Percentiles rank a stretch among this genome's conserved stretches.
Evolutionary conservation across 2,329 filamentous ascomycete species (phyloP).

Genomic region (Passalora sequoiae): DNA sequence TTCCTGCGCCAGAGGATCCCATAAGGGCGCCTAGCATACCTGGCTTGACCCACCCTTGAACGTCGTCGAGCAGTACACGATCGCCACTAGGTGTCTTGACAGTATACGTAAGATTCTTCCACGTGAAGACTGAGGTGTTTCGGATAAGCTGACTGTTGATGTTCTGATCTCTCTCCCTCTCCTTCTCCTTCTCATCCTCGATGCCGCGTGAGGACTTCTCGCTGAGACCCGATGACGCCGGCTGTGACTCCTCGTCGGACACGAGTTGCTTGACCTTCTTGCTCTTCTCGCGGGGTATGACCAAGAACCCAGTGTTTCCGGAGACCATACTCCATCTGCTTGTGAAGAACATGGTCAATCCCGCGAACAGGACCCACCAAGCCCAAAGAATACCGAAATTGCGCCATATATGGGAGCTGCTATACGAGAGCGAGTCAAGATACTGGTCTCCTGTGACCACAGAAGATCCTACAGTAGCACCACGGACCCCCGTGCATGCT

Average conservation of each 20-base stretch:
- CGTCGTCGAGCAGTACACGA: constrained; percentile 51
- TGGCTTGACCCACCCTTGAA: constrained; percentile 69
- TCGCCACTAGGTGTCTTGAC: constrained; percentile 49
- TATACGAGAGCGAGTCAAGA: constrained; percentile 50
- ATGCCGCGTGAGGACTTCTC: constrained; percentile 11
- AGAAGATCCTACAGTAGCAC: constrained; percentile 51
- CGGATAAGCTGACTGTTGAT: constrained; percentile 43
- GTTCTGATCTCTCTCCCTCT: constrained; percentile 13
- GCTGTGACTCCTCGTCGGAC: constrained; percentile 18
- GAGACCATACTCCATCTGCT: constrained; percentile 49
- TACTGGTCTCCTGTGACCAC: constrained; percentile 59
- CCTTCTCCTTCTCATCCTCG: constrained; percentile 11
- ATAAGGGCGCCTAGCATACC: constrained; percentile 74
- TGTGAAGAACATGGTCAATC: constrained; percentile 55
- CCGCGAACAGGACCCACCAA: constrained; percentile 58
- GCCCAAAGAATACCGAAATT: constrained; percentile 66
- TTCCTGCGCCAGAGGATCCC: constrained; percentile 63
- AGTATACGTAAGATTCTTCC: constrained; percentile 78
- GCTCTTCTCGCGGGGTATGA: constrained; percentile 59
- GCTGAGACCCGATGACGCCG: constrained; percentile 1
- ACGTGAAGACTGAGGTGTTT: constrained; percentile 70
- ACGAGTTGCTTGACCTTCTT: constrained; percentile 32
- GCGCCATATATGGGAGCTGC: constrained; percentile 39
- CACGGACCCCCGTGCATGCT: constrained; percentile 46
- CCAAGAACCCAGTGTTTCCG: constrained; percentile 36